These are phyloP conservation scores for Prunus dulcis DNA, from an alignment of 306 rosid genomes.

Conservation along the genomic window DNA sequence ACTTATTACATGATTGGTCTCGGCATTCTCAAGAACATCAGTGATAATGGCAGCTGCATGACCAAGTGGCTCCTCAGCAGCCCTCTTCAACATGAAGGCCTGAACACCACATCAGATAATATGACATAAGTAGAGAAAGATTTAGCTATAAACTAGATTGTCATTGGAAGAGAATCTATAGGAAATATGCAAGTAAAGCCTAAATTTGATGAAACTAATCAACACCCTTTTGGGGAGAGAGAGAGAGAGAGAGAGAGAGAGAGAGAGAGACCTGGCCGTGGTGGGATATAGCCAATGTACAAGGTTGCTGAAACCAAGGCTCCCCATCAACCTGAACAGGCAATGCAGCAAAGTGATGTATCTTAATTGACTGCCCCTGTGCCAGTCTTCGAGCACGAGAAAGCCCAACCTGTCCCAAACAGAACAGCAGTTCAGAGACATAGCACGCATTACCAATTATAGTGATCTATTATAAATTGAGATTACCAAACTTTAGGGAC, in stretches of 20 bases:
- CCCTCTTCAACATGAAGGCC: slow-evolving; percentile 97
- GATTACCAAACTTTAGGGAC: not conserved
- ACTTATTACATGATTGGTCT: slow-evolving; percentile 75
- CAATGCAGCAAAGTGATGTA: slow-evolving; percentile 66
- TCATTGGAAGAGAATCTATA: not conserved
- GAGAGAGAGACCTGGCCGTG: slow-evolving; percentile 81
- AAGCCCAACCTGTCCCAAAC: slow-evolving; percentile 76
- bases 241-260: slow-evolving; percentile 33
- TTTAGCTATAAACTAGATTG: not conserved
- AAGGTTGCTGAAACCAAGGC: slow-evolving; percentile 87
- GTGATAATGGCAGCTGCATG: slow-evolving; percentile 96
- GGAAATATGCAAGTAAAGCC: too few relatives aligned
- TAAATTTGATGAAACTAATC: not conserved
- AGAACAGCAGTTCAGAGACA: slow-evolving; percentile 17
- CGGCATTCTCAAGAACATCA: slow-evolving; percentile 93
- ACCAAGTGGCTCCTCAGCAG: slow-evolving; percentile 96
- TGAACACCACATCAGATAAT: slow-evolving; percentile 17
- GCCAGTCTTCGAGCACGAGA: slow-evolving; percentile 98
- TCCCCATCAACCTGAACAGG: slow-evolving; percentile 99
- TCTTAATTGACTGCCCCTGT: slow-evolving; percentile 88
- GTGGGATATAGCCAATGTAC: slow-evolving; percentile 74
- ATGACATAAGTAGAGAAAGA: not conserved
- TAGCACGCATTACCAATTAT: not conserved
- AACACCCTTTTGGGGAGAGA: slow-evolving; percentile 8
- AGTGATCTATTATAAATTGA: not conserved